Conservation (phyloP, 2,329 filamentous ascomycete species). For the Ceratocystis destructans region DNA sequence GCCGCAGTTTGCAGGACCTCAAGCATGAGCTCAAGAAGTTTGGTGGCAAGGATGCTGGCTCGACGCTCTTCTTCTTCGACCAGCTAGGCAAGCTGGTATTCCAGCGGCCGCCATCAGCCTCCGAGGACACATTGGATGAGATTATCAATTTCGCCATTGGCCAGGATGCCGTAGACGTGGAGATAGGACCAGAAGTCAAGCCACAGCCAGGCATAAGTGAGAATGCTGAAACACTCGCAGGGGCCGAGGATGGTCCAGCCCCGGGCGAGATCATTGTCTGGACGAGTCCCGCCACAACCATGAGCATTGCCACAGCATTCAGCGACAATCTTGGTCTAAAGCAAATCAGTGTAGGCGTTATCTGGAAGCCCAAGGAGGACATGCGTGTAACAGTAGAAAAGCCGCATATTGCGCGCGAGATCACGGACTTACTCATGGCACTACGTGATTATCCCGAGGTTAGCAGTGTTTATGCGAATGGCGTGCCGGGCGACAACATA, state of each 20-base stretch:
- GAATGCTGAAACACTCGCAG: background rate
- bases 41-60: conserved; percentile 50
- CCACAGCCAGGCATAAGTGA: background rate
- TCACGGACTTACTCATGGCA: conserved; percentile 44
- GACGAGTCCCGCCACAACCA: conserved; percentile 16
- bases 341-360: conserved; percentile 56
- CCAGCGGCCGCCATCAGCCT: conserved; percentile 28
- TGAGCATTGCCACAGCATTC: conserved; percentile 17
- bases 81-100: conserved; percentile 65
- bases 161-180: conserved; percentile 18
- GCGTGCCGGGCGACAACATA: conserved; percentile 30
- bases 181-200: conserved; percentile 8
- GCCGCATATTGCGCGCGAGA: conserved; percentile 36
- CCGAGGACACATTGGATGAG: conserved; percentile 13
- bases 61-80: conserved; percentile 74
- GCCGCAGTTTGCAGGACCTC: conserved; percentile 59
- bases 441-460: conserved; percentile 53
- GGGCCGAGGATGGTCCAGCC: background rate
- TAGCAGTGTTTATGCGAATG: conserved; percentile 62
- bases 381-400: conserved; percentile 49
- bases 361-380: conserved; percentile 67
- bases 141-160: conserved; percentile 16
- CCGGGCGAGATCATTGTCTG: conserved; percentile 18
- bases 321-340: conserved; percentile 40
- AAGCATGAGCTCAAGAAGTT: conserved; percentile 55